Evolutionary conservation across 2,329 filamentous ascomycete genomes (phyloP), one percentile per base, ranked within the genome.

Genomic region (Xylaria sp.): DNA sequence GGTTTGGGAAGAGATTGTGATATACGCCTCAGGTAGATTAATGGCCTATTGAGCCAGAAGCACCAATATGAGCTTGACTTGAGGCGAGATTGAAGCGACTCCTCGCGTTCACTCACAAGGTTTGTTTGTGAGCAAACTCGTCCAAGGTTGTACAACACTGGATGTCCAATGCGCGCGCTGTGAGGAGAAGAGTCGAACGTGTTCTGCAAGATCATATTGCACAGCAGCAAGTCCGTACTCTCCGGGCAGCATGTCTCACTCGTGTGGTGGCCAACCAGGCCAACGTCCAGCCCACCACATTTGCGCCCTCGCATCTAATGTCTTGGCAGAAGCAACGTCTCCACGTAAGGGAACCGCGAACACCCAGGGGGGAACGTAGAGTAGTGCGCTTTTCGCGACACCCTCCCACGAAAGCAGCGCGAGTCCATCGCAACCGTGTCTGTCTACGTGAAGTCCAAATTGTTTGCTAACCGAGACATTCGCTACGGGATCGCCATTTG

Each of bases 391-490:
- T 25, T 61, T 68, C 10, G 60, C 66, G 60, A 62, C 60, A 60
- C 61, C 39, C 50, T 59, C 56, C 44, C 58, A n/a, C 28, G 52
- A 56, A 50, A 58, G 60, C 58, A 58, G 60, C 58, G 61, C 59
- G 61, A 61, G 32, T 50, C 56, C 52, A 25, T 69, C 59, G 60
- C 55, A 48, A 46, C 58, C 52, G 61, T 65, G 86, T 70, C 85
- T 85, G n/a, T 71, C 74, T 1, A 80, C 77, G 67, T 87, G 88
- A 78, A 86, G 89, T 51, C 86, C 85, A 0, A 87, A 68, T 0
- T 88, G 78, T 75, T 88, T 78, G 75, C 87, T 88, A 70, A 87
- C 81, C 0, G 84, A 81, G 12, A 86, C 86, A 70, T 88, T 88
- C 18, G 71, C 76, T 5, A 79, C 69, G 0, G 84, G 82, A 59